phyloP scores from a whole-genome alignment of 2,329 filamentous ascomycete species.

The Tolypocladium ovalisporum region DNA sequence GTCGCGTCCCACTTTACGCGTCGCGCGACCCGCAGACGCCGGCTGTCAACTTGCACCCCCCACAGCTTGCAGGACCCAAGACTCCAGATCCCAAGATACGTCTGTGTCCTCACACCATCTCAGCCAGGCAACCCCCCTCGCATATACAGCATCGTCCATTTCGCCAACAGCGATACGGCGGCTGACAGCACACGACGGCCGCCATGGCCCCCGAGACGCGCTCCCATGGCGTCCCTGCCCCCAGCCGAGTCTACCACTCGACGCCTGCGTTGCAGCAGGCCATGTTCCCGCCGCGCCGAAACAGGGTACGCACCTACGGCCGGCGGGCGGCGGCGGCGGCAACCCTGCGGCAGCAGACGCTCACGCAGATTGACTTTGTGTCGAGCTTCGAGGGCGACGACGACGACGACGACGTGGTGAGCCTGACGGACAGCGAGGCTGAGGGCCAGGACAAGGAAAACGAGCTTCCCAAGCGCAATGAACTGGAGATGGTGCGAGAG shows the following conservation, averaged over 20 bases:
- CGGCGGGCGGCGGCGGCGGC: conserved; percentile 12
- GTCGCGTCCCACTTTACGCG: conserved; percentile 2
- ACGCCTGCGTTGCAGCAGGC: conserved; percentile 25
- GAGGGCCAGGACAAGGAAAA: conserved; percentile 12
- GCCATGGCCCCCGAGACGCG: conserved; percentile 26
- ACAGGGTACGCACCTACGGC: conserved; percentile 22
- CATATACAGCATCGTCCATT: not conserved
- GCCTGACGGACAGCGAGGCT: conserved; percentile 16
- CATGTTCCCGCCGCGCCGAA: conserved; percentile 25
- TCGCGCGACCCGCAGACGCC: not conserved
- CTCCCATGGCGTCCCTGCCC: conserved; percentile 23
- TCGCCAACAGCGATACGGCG: not conserved
- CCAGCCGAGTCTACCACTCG: conserved; percentile 27
- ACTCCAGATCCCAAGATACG: not conserved
- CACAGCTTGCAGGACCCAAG: too few species aligned
- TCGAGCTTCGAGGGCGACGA: conserved; percentile 19
- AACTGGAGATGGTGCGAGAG: not conserved
- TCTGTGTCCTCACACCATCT: not conserved
- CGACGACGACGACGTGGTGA: conserved; percentile 14
- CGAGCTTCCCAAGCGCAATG: conserved; percentile 1
- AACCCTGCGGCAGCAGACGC: conserved; percentile 26
- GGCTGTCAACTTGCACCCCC: not conserved
- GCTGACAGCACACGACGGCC: not conserved
- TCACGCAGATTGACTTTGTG: conserved; percentile 31
- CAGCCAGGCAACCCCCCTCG: not conserved